Evolutionary conservation across 768 basidiomycete genomes (phyloP).

Genomic region (Clathrus columnatus): DNA sequence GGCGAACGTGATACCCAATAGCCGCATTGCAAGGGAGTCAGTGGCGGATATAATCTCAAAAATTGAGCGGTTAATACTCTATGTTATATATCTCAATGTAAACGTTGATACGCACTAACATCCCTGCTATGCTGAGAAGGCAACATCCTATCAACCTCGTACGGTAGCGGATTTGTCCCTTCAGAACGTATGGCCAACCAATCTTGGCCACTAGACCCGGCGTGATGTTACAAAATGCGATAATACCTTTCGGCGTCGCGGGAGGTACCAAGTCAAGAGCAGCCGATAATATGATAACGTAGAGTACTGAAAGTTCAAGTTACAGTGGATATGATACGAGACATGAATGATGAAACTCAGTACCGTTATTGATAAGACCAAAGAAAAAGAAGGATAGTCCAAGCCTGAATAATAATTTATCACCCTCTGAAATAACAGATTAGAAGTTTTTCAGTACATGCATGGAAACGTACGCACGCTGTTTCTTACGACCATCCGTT

Average conservation of each 20-base stretch:
- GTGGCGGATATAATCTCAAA: conserved; percentile 78
- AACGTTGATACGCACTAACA: conserved; percentile 71
- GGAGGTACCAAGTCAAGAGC: conserved; percentile 91
- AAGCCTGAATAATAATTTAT: conserved; percentile 27
- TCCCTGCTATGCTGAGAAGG: conserved; percentile 66
- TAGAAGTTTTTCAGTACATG: not conserved
- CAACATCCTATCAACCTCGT: conserved; percentile 71
- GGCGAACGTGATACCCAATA: conserved; percentile 74
- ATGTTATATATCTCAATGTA: too few relatives aligned
- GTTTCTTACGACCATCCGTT: too few relatives aligned
- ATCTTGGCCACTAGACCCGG: conserved; percentile 83
- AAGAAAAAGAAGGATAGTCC: conserved; percentile 79
- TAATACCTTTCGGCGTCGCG: conserved; percentile 88
- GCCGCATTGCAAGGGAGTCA: conserved; percentile 52
- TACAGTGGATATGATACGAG: conserved; percentile 3
- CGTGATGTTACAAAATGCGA: conserved; percentile 91
- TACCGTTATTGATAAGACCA: conserved; percentile 88
- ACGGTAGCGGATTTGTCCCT: conserved; percentile 76
- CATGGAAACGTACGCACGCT: too few relatives aligned
- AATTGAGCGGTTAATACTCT: not conserved
- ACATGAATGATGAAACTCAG: conserved; percentile 4
- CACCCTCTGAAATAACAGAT: not conserved
- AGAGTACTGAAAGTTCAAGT: conserved; percentile 50
- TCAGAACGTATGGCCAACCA: conserved; percentile 86
- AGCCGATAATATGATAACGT: conserved; percentile 94